A percentile compares a stretch with the other conserved stretches of the same genome.
phyloP scores from a whole-genome alignment of 176 grass and related monocot genomes.

The Carex scoparia region DNA sequence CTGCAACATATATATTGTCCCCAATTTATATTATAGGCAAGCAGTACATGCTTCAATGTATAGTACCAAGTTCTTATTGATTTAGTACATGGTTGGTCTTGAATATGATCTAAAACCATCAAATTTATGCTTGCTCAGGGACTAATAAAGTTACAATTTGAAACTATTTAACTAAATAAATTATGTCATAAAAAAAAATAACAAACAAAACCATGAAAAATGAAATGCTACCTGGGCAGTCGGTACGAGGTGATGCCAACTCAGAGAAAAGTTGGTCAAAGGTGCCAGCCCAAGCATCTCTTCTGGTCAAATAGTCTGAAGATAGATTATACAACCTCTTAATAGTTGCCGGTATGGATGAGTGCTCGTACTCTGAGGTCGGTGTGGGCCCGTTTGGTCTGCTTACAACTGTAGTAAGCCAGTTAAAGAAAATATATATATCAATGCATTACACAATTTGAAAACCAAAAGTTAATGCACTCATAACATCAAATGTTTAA shows the following conservation, averaged over 20 bases:
- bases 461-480: background rate
- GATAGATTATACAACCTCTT: slow-evolving; percentile 74
- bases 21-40: background rate
- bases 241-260: slow-evolving; percentile 56
- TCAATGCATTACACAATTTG: background rate
- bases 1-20: slow-evolving; percentile 22
- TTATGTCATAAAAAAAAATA: background rate
- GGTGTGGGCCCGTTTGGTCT: slow-evolving; percentile 40
- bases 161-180: background rate
- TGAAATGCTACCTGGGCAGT: slow-evolving; percentile 55
- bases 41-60: background rate
- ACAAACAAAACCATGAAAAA: background rate
- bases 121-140: background rate
- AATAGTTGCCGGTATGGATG: slow-evolving; percentile 86
- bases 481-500: background rate
- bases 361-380: slow-evolving; percentile 82
- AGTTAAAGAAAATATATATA: background rate
- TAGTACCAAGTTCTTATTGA: background rate
- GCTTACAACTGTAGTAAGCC: slow-evolving; percentile 39
- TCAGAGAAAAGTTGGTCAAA: slow-evolving; percentile 64
- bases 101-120: background rate
- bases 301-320: slow-evolving; percentile 66
- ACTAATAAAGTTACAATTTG: background rate
- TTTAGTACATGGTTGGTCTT: background rate
- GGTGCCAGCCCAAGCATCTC: slow-evolving; percentile 90